Evolutionary conservation across 306 rosid species (phyloP).

Genomic region (Rosa chinensis): DNA sequence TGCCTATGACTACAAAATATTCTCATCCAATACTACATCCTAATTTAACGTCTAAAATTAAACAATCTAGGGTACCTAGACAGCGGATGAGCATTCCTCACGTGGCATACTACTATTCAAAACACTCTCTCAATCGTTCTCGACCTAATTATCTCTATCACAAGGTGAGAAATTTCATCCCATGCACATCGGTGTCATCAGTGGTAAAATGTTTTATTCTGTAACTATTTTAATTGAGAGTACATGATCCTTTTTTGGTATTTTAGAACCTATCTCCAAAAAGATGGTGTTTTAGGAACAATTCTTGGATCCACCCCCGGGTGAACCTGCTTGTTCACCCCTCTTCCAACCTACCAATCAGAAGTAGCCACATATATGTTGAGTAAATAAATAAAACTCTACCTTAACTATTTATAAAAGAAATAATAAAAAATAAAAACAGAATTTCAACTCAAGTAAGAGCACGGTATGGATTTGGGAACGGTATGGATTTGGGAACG

Average conservation of each 20-base stretch:
- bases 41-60: background rate
- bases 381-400: too few species aligned
- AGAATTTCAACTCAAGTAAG: too few species aligned
- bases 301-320: too few species aligned
- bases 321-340: too few species aligned
- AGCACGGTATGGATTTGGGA: too few species aligned
- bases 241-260: background rate
- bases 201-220: too few species aligned
- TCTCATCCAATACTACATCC: background rate
- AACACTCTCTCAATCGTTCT: background rate
- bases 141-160: background rate
- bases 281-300: background rate
- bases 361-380: too few species aligned
- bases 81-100: background rate
- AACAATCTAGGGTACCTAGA: background rate
- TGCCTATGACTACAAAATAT: background rate
- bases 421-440: too few species aligned
- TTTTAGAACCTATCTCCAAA: background rate
- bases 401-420: too few species aligned
- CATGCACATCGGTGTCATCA: background rate
- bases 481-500: too few species aligned
- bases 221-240: too few species aligned
- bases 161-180: background rate
- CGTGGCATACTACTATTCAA: background rate
- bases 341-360: too few species aligned